A percentile compares a stretch with the other conserved stretches of the same genome.
These are phyloP conservation scores for Phytopythium kandeliae DNA, from an alignment of 352 stramenopile species.

Conservation along the genomic window DNA sequence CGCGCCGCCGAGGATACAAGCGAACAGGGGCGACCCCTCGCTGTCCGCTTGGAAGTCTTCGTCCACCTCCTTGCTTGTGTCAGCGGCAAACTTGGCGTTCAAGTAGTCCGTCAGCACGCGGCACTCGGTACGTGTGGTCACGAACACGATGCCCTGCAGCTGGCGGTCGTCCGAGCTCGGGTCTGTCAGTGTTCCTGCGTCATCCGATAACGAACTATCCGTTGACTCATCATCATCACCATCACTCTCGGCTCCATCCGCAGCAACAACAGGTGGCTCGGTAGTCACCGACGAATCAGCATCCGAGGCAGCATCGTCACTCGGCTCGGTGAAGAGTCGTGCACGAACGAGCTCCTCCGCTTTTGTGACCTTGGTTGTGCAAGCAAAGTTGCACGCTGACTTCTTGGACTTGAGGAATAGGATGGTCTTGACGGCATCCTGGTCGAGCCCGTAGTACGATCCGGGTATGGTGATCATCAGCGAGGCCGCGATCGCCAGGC, in stretches of 20 bases:
- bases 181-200: background rate
- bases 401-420: slow-evolving; percentile 36
- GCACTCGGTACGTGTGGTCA: slow-evolving; percentile 75
- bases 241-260: slow-evolving; percentile 10
- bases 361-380: slow-evolving; percentile 48
- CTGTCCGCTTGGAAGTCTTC: slow-evolving; percentile 11
- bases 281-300: slow-evolving; percentile 3
- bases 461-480: slow-evolving; percentile 43
- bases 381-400: slow-evolving; percentile 34
- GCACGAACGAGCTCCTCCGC: slow-evolving; percentile 42
- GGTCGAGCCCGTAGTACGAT: slow-evolving; percentile 53
- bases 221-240: background rate
- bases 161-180: background rate
- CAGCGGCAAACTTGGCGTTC: slow-evolving; percentile 46
- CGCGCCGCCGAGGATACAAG: slow-evolving; percentile 58
- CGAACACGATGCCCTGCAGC: slow-evolving; percentile 82
- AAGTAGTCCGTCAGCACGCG: slow-evolving; percentile 75
- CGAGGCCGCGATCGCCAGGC: slow-evolving; percentile 44
- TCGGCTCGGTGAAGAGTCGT: slow-evolving; percentile 18
- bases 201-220: background rate
- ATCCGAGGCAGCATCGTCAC: too few relatives aligned
- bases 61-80: slow-evolving; percentile 11
- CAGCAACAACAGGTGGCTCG: slow-evolving; percentile 11
- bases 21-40: slow-evolving; percentile 24
- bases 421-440: slow-evolving; percentile 47